phyloP scores from a whole-genome alignment of 2,329 filamentous ascomycete genomes.

The Pseudogymnoascus sp. region DNA sequence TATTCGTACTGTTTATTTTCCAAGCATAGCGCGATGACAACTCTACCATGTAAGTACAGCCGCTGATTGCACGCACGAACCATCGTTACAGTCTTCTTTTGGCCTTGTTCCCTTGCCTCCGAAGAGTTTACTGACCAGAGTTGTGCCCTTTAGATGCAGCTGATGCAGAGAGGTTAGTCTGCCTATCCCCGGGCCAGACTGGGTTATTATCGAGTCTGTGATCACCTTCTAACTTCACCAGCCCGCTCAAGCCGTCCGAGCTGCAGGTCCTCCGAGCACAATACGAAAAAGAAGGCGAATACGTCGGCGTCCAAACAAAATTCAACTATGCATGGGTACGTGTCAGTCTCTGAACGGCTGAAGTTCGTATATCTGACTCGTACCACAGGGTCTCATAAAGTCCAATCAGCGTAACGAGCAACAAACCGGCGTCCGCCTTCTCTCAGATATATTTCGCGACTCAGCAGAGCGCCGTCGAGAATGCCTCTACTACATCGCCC shows the following conservation, averaged over 20 bases:
- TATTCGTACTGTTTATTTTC: not conserved
- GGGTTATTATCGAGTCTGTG: not conserved
- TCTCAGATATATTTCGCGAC: constrained; percentile 93
- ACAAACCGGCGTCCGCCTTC: constrained; percentile 85
- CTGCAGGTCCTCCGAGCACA: constrained; percentile 86
- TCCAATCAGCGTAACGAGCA: constrained; percentile 76
- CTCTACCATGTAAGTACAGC: constrained; percentile 31
- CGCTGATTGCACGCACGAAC: constrained; percentile 21
- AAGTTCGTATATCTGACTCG: not conserved
- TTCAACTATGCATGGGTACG: constrained; percentile 99
- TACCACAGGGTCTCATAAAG: constrained; percentile 78
- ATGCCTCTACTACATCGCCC: constrained; percentile 94
- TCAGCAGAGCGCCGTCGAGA: constrained; percentile 89
- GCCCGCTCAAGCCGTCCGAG: constrained; percentile 83
- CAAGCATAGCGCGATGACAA: constrained; percentile 12
- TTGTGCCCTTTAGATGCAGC: constrained; percentile 64
- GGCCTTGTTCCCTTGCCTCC: constrained; percentile 14
- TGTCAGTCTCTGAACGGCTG: constrained; percentile 3
- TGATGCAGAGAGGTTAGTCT: constrained; percentile 79
- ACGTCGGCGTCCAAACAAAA: constrained; percentile 94
- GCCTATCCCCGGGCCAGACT: not conserved
- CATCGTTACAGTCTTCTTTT: constrained; percentile 20
- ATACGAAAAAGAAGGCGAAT: constrained; percentile 95
- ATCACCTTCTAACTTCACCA: constrained; percentile 32
- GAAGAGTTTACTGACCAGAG: constrained; percentile 26